Conservation (phyloP, 2,329 filamentous ascomycete species). For the Colletotrichum shisoi region DNA sequence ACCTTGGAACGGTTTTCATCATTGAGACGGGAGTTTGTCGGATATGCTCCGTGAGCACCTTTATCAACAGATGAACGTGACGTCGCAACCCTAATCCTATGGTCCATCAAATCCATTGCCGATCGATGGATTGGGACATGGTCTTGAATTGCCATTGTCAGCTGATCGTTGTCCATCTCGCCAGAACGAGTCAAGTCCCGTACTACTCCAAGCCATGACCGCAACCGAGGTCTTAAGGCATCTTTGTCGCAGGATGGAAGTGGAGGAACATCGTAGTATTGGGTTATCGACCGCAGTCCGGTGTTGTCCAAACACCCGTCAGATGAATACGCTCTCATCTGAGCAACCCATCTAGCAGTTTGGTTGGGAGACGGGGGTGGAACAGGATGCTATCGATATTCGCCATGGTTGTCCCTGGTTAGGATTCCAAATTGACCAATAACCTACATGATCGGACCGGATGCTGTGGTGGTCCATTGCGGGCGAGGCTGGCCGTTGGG, state of each 20-base stretch:
- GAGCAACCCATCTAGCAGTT: background rate
- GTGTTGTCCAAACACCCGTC: background rate
- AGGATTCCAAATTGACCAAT: background rate
- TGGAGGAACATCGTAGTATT: background rate
- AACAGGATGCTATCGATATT: background rate
- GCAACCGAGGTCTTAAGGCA: background rate
- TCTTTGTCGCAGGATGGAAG: too few species aligned
- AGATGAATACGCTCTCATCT: background rate
- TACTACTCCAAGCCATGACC: background rate
- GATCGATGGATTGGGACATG: background rate
- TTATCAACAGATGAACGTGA: background rate
- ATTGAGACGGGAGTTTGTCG: background rate
- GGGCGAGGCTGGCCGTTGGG: slow-evolving; percentile 15
- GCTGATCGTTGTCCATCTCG: background rate
- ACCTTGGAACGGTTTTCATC: background rate
- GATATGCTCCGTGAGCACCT: too few species aligned
- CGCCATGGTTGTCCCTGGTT: background rate
- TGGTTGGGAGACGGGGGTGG: background rate
- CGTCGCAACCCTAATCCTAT: background rate
- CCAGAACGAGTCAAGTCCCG: background rate
- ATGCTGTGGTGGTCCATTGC: slow-evolving; percentile 30
- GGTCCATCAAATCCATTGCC: background rate
- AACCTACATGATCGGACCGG: slow-evolving; percentile 15
- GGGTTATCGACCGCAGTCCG: too few species aligned
- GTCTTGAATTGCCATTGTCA: background rate